Evolutionary conservation across 208 protist genomes (phyloP).

Genomic region (Phytomonas sp.): DNA sequence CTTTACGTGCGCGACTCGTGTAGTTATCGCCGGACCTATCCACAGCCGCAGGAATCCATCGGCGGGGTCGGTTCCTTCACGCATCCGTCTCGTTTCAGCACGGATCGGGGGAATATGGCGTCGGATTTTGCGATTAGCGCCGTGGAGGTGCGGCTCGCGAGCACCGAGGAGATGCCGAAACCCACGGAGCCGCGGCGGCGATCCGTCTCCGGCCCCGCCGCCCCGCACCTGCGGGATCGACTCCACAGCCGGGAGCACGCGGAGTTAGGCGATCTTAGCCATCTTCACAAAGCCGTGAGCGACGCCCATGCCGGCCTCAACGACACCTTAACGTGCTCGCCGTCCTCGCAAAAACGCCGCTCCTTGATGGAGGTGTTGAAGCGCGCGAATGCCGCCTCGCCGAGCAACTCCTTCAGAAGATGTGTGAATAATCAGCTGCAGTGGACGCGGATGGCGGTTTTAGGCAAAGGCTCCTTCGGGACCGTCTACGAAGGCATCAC

Average conservation of each 20-base stretch:
- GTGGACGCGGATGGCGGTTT: conserved; percentile 67
- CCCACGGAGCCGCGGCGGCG: too few species aligned
- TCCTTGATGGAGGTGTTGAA: conserved; percentile 22
- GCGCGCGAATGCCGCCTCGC: too few species aligned
- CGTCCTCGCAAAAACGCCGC: too few species aligned
- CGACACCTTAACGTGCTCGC: too few species aligned
- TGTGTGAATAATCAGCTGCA: conserved; percentile 41
- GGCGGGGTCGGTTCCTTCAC: neutral
- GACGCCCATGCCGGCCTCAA: too few species aligned
- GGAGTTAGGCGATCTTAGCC: too few species aligned
- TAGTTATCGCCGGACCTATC: neutral
- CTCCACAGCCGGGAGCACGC: too few species aligned
- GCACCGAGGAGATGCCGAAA: too few species aligned
- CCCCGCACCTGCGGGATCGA: too few species aligned
- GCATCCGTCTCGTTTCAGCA: neutral
- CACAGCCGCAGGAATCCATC: neutral
- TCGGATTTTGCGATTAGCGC: neutral
- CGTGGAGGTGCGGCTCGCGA: too few species aligned
- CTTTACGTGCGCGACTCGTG: conserved; percentile 77
- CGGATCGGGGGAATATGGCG: neutral
- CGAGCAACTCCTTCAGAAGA: conserved; percentile 28
- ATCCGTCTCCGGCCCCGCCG: too few species aligned
- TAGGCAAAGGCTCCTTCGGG: conserved; percentile 83
- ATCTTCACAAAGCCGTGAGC: too few species aligned
- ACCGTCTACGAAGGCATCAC: conserved; percentile 88